Evolutionary conservation across 73 alveolate genomes (phyloP).

Genomic region (Uronychia setigera): DNA sequence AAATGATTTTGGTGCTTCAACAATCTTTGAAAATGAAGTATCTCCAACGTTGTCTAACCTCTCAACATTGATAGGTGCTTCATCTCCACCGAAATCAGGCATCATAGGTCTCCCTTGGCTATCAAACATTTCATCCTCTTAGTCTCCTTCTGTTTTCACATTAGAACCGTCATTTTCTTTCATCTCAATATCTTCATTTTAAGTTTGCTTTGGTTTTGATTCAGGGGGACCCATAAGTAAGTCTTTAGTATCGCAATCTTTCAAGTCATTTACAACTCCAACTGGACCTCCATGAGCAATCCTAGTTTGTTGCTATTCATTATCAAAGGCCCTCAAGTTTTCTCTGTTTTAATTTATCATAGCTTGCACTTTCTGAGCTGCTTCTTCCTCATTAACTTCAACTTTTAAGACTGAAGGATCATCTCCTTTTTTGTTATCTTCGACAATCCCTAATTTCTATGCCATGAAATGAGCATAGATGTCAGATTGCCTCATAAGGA

Average conservation of each 20-base stretch:
- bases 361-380: slow-evolving; percentile 79
- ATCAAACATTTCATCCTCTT: slow-evolving; percentile 42
- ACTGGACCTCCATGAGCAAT: slow-evolving; percentile 61
- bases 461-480: slow-evolving; percentile 98
- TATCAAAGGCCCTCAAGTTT: slow-evolving; percentile 79
- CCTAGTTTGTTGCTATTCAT: slow-evolving; percentile 61
- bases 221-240: background rate
- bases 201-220: slow-evolving; percentile 14
- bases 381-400: slow-evolving; percentile 91
- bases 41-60: slow-evolving; percentile 93
- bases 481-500: slow-evolving; percentile 95
- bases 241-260: background rate
- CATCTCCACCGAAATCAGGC: no score
- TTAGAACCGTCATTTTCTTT: slow-evolving; percentile 14
- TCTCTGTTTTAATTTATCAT: slow-evolving; percentile 86
- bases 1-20: slow-evolving; percentile 92
- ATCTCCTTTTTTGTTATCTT: slow-evolving; percentile 59
- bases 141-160: slow-evolving; percentile 8
- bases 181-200: slow-evolving; percentile 39
- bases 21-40: slow-evolving; percentile 75
- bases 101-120: no score
- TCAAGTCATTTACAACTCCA: slow-evolving; percentile 6
- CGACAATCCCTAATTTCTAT: slow-evolving; percentile 94
- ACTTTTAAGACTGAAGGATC: slow-evolving; percentile 45
- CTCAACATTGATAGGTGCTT: slow-evolving; percentile 65